Base-by-base conservation (phyloP, 2,329 filamentous ascomycete species). In the Aureobasidium melanogenum region DNA sequence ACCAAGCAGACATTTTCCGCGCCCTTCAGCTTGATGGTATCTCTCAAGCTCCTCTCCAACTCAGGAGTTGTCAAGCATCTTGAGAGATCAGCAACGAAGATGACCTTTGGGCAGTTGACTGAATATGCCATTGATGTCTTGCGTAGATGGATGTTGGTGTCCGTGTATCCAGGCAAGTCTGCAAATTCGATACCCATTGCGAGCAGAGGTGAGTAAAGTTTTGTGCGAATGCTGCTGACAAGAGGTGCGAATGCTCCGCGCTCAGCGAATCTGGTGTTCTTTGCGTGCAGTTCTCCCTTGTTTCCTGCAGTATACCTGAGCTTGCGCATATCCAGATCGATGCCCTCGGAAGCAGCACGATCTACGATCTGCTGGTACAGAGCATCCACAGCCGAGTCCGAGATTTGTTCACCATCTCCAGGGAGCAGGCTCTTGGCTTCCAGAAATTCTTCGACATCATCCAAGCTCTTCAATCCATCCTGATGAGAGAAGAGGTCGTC, bases 101-200 rank as follows among this genome's bases (percentile, higher is more conserved):
- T 46, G 15, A 32, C 32, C 8, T n/a, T 54, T 5, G 50, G 24
- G 28, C 47, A 52, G 3, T 22, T 14, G 12, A 38, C 8, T 4
- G 9, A 22, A 10, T 36, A 24, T 8, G 10, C 41, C 36, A 30
- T 5, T 4, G 47, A 22, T 1, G 39, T 41, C 9, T 55, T 39
- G 22, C 43, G 43, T 26, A 46, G 43, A 15, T 55, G 28, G 2
- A 10, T 12, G 47, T 61, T 63, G 6, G 36, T 59, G 44, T 64
- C 63, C 1, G 28, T 19, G 9, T 56, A 17, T 32, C 63, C 63
- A 12, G 63, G 61, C 26, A 48, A 44, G 28, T 64, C 63, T 0
- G 46, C 44, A 6, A 64, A 28, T 4, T 52, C 34, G 8, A 64
- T 26, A 36, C 58, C 52, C 38, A 44, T n/a, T 0, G 41, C 30